phyloP scores from a whole-genome alignment of 208 protist species.

The Leishmania turanica region DNA sequence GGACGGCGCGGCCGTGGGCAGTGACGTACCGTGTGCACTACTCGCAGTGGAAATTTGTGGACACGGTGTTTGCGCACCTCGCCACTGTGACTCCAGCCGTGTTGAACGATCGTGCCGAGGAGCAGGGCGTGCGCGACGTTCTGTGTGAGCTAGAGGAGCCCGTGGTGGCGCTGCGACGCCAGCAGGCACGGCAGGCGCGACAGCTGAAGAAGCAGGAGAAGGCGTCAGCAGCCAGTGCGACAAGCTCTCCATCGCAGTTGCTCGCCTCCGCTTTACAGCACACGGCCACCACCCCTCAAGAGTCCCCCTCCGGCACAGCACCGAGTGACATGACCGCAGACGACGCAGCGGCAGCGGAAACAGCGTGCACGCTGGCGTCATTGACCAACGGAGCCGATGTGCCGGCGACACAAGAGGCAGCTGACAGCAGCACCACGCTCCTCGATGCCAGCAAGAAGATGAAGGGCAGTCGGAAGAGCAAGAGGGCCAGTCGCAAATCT shows the following conservation, averaged over 20 bases:
- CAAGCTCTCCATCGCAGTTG: neutral
- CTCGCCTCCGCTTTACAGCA: neutral
- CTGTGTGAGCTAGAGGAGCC: constrained; percentile 65
- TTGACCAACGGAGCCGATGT: neutral
- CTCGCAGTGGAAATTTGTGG: constrained; percentile 61
- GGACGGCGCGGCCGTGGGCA: constrained; percentile 60
- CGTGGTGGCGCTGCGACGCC: constrained; percentile 26
- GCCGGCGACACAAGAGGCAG: neutral
- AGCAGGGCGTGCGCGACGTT: constrained; percentile 47
- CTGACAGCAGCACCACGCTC: neutral
- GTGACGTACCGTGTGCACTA: constrained; percentile 50
- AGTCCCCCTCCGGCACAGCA: neutral
- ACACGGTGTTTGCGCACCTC: constrained; percentile 48
- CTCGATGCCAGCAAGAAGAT: neutral
- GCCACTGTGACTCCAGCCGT: constrained; percentile 38
- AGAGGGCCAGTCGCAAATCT: neutral
- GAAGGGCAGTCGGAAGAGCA: constrained; percentile 3
- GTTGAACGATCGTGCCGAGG: constrained; percentile 40
- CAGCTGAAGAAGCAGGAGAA: constrained; percentile 5
- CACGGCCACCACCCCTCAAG: neutral
- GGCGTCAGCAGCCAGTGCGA: neutral
- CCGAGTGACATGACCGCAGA: neutral
- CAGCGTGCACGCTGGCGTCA: neutral
- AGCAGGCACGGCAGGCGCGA: constrained; percentile 13
- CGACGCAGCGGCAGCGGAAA: neutral